Conservation (phyloP, 2,329 filamentous ascomycete species). For the Arthrobotrys sinensis region DNA sequence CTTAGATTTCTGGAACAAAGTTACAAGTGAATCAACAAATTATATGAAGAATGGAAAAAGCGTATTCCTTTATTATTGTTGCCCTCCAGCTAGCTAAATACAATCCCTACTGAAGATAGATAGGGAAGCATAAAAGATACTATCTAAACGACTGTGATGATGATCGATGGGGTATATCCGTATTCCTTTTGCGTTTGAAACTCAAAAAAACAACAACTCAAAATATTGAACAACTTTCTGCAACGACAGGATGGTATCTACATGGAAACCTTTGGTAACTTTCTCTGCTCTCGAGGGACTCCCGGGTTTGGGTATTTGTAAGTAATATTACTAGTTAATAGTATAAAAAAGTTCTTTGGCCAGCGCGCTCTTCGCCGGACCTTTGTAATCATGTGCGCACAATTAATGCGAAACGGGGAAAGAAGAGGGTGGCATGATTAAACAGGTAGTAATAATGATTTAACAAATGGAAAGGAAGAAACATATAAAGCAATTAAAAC, state of each 20-base stretch:
- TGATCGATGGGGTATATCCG: constrained; percentile 48
- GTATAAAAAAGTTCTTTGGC: constrained; percentile 2
- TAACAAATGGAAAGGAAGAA: background rate
- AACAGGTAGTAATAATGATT: constrained; percentile 14
- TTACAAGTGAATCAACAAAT: background rate
- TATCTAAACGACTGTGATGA: constrained; percentile 55
- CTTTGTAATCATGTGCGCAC: constrained; percentile 21
- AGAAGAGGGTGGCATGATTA: constrained; percentile 6
- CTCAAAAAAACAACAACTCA: constrained; percentile 5
- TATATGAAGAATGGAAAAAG: constrained; percentile 1
- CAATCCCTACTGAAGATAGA: background rate
- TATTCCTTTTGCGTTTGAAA: constrained; percentile 45
- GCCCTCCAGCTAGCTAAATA: constrained; percentile 10
- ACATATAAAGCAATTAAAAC: constrained; percentile 7
- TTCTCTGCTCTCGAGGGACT: background rate
- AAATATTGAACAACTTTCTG: constrained; percentile 11
- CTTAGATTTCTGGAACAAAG: background rate
- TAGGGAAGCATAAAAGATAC: constrained; percentile 6
- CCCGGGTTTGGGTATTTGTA: constrained; percentile 18
- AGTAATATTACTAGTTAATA: constrained; percentile 33
- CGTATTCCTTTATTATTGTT: background rate
- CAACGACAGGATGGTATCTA: constrained; percentile 55
- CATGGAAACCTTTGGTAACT: constrained; percentile 32
- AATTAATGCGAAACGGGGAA: background rate
- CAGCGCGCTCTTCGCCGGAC: background rate